These are phyloP conservation scores for Candolleomyces efflorescens DNA, from an alignment of 768 basidiomycete species.

Conservation along the genomic window DNA sequence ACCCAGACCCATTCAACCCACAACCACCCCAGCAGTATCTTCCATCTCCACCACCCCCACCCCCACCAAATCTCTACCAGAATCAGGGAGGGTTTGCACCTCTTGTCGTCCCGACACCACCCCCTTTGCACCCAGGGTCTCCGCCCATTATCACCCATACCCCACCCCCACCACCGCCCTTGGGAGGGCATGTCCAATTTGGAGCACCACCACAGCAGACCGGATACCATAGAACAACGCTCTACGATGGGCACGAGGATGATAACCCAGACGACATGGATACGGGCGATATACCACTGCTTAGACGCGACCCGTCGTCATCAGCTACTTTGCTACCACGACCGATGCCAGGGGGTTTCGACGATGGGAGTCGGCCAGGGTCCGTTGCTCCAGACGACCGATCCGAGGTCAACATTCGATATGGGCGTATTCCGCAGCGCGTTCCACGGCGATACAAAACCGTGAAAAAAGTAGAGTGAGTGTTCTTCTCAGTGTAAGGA, in stretches of 20 bases:
- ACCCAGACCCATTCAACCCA: slow-evolving; percentile 34
- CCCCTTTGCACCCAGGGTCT: slow-evolving; percentile 15
- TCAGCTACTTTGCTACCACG: slow-evolving; percentile 17
- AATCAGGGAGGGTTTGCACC: slow-evolving; percentile 13
- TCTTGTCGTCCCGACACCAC: slow-evolving; percentile 14
- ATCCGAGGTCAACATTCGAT: slow-evolving; percentile 63
- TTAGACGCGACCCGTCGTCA: slow-evolving; percentile 41
- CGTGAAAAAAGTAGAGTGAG: slow-evolving; percentile 84
- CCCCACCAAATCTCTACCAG: slow-evolving; percentile 20
- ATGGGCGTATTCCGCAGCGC: slow-evolving; percentile 87
- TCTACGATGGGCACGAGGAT: slow-evolving; percentile 41
- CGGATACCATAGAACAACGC: slow-evolving; percentile 10
- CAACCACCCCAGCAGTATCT: slow-evolving; percentile 24
- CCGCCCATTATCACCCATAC: slow-evolving; percentile 15
- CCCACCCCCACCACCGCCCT: slow-evolving; percentile 13
- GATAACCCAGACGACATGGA: slow-evolving; percentile 42
- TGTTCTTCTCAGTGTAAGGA: slow-evolving; percentile 13
- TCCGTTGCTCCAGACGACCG: slow-evolving; percentile 17
- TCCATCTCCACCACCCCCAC: slow-evolving; percentile 17
- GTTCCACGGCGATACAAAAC: slow-evolving; percentile 91
- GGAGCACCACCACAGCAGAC: slow-evolving; percentile 10
- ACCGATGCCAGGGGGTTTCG: slow-evolving; percentile 42
- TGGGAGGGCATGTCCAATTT: slow-evolving; percentile 6
- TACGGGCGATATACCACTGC: slow-evolving; percentile 63
- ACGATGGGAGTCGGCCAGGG: slow-evolving; percentile 22